A percentile compares a stretch with the other conserved stretches of the same genome.
These are phyloP conservation scores for Stentor coeruleus DNA, from an alignment of 73 alveolate species.

Conservation along the genomic window DNA sequence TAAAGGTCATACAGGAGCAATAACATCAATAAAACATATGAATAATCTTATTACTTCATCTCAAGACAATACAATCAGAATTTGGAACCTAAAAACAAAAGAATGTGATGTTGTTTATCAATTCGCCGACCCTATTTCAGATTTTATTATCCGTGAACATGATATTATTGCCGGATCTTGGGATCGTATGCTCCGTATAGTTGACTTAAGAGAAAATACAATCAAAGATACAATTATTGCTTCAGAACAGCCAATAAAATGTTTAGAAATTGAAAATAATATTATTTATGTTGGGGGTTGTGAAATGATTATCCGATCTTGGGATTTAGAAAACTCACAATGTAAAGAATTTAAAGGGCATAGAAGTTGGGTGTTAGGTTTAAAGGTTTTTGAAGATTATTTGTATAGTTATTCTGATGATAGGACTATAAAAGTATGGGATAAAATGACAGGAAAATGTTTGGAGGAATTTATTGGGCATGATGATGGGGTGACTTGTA, in stretches of 20 bases:
- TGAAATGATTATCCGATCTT: slow-evolving; percentile 51
- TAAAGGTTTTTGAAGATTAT: slow-evolving; percentile 46
- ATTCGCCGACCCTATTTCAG: slow-evolving; percentile 66
- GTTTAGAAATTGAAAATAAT: slow-evolving; percentile 34
- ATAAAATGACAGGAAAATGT: slow-evolving; percentile 48
- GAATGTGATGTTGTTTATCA: slow-evolving; percentile 45
- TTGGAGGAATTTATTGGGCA: slow-evolving; percentile 77
- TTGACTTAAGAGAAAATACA: slow-evolving; percentile 56
- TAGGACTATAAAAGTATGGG: slow-evolving; percentile 77
- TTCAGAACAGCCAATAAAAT: slow-evolving; percentile 61
- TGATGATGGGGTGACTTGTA: slow-evolving; percentile 78
- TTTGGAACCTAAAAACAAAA: slow-evolving; percentile 69
- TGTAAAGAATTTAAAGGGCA: slow-evolving; percentile 50
- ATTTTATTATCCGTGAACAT: slow-evolving; percentile 28
- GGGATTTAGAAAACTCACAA: slow-evolving; percentile 47
- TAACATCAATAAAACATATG: slow-evolving; percentile 51
- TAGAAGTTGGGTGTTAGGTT: slow-evolving; percentile 70
- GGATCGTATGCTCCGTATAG: slow-evolving; percentile 62
- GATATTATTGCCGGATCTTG: slow-evolving; percentile 59
- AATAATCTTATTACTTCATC: slow-evolving; percentile 66
- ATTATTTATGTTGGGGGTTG: slow-evolving; percentile 62
- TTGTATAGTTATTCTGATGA: slow-evolving; percentile 78
- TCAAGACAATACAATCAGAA: slow-evolving; percentile 79
- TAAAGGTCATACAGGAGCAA: slow-evolving; percentile 51
- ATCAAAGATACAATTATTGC: slow-evolving; percentile 56